Percentiles rank a stretch among this genome's conserved stretches.
Conservation (phyloP, 495 filamentous ascomycete genomes). For the Tuber aestivum region DNA sequence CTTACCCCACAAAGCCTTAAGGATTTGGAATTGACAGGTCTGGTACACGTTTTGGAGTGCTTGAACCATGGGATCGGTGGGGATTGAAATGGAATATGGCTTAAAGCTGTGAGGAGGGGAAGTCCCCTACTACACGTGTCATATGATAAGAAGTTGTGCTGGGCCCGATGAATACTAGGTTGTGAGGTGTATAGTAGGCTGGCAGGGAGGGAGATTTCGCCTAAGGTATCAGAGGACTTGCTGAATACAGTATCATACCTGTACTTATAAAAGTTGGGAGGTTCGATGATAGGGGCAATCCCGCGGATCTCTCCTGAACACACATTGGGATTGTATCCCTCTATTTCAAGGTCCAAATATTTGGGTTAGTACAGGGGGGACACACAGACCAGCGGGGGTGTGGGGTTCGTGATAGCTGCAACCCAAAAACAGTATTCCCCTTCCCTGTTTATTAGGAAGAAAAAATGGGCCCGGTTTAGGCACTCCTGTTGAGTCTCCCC, state of each 20-base stretch:
- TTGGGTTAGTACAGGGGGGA: not conserved
- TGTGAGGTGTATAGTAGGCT: not conserved
- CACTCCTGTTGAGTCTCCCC: not conserved
- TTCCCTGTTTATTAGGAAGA: not conserved
- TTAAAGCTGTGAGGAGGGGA: not conserved
- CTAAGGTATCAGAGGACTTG: not conserved
- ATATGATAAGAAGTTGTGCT: not conserved
- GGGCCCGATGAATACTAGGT: not conserved
- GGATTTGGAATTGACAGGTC: too few species aligned
- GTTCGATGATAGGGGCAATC: not conserved
- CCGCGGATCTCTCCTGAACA: not conserved
- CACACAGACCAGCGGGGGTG: not conserved
- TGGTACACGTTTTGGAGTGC: too few species aligned
- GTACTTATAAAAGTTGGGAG: not conserved
- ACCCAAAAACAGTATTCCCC: not conserved
- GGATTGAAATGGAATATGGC: not conserved
- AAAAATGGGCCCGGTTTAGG: not conserved
- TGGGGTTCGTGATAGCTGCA: not conserved
- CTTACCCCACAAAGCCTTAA: too few species aligned
- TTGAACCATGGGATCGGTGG: not conserved
- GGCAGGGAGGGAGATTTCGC: not conserved
- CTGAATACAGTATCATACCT: not conserved
- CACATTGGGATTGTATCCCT: not conserved
- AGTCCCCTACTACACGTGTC: too few species aligned
- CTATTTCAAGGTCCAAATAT: not conserved